phyloP scores from a whole-genome alignment of 805 yeast genomes.

The Candida methanosorbosa region DNA sequence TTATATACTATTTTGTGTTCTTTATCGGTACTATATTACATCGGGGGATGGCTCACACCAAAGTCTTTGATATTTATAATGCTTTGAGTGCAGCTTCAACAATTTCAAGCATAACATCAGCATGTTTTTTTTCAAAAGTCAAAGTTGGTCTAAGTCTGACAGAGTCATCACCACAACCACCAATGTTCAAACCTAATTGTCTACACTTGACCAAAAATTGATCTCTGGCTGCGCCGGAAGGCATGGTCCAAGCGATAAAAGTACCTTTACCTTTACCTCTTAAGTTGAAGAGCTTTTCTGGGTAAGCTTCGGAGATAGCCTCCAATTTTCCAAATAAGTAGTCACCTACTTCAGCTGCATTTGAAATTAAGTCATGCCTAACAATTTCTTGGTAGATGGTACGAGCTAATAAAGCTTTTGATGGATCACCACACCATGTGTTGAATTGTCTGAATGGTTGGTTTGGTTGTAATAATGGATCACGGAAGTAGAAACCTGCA shows the following conservation, averaged over 20 bases:
- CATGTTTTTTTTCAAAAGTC: slow-evolving; percentile 53
- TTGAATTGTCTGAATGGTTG: slow-evolving; percentile 63
- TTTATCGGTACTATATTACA: too few relatives aligned
- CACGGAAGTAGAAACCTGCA: slow-evolving; percentile 62
- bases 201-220: slow-evolving; percentile 36
- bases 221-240: slow-evolving; percentile 34
- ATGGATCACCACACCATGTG: slow-evolving; percentile 76
- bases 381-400: slow-evolving; percentile 48
- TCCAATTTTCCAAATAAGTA: slow-evolving; percentile 40
- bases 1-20: too few relatives aligned
- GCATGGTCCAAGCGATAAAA: slow-evolving; percentile 58
- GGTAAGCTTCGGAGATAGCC: slow-evolving; percentile 29
- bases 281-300: slow-evolving; percentile 35
- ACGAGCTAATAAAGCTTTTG: slow-evolving; percentile 56
- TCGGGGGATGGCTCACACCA: too few relatives aligned
- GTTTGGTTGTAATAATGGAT: slow-evolving; percentile 49
- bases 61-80: too few relatives aligned
- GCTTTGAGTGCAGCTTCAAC: slow-evolving; percentile 23
- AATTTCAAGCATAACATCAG: slow-evolving; percentile 43
- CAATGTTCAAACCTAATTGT: slow-evolving; percentile 51
- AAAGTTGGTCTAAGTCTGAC: slow-evolving; percentile 61
- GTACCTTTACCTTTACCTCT: slow-evolving; percentile 60
- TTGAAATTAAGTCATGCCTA: slow-evolving; percentile 38
- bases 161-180: slow-evolving; percentile 55
- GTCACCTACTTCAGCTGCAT: slow-evolving; percentile 43